phyloP scores from a whole-genome alignment of 2,329 filamentous ascomycete genomes.

The Podosphaera xanthii region DNA sequence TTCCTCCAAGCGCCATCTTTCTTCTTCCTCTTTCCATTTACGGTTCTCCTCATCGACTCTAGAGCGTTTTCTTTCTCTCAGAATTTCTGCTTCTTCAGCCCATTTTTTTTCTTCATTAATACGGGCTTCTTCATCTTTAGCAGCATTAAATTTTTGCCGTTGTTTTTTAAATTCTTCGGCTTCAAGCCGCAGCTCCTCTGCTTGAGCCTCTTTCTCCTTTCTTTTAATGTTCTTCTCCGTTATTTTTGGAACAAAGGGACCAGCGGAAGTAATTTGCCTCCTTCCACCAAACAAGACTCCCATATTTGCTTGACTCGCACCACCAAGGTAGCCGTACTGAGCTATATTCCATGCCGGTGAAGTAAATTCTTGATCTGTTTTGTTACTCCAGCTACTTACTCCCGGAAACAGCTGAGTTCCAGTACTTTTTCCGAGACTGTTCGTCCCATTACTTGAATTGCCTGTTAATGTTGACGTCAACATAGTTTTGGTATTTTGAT shows the following conservation, averaged over 20 bases:
- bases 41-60: conserved; percentile 44
- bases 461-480: background rate
- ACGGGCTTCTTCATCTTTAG: conserved; percentile 38
- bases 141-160: conserved; percentile 24
- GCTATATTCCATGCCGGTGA: conserved; percentile 94
- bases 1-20: conserved; percentile 55
- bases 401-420: conserved; percentile 29
- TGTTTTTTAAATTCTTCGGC: conserved; percentile 29
- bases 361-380: conserved; percentile 55
- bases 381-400: conserved; percentile 80
- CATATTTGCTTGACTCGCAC: conserved; percentile 84
- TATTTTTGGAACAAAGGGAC: conserved; percentile 55
- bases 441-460: conserved; percentile 13
- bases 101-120: conserved; percentile 41
- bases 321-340: conserved; percentile 96
- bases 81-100: conserved; percentile 38
- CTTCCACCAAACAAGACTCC: conserved; percentile 81
- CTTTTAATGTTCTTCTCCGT: conserved; percentile 61
- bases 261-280: conserved; percentile 72
- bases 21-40: conserved; percentile 58
- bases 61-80: conserved; percentile 33
- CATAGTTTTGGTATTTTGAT: conserved; percentile 10
- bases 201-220: conserved; percentile 33
- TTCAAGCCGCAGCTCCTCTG: conserved; percentile 31
- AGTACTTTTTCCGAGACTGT: conserved; percentile 37